A percentile compares a stretch with the other conserved stretches of the same genome.
Evolutionary conservation across 2,329 filamentous ascomycete genomes (phyloP).

Genomic region (Monilinia aucupariae): DNA sequence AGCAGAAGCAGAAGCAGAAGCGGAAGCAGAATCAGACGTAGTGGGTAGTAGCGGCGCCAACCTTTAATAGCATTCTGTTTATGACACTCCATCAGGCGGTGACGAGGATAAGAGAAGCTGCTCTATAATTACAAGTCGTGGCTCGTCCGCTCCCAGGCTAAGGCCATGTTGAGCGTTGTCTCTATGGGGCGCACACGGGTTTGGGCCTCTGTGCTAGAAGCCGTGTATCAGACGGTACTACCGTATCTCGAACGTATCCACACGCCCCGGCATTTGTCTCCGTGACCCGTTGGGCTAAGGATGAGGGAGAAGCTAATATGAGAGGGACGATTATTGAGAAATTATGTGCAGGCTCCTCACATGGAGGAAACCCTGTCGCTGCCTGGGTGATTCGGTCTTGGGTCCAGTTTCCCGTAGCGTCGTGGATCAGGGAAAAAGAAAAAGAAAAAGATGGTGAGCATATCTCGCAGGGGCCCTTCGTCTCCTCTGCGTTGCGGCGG

Average conservation of each 20-base stretch:
- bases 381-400: slow-evolving; percentile 6
- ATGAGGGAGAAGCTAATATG: not conserved
- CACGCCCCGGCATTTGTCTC: slow-evolving; percentile 25
- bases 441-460: slow-evolving; percentile 2
- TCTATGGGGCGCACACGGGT: slow-evolving; percentile 14
- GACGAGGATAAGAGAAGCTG: slow-evolving; percentile 14
- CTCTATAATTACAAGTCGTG: slow-evolving; percentile 15
- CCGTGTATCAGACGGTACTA: slow-evolving; percentile 25
- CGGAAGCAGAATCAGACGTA: slow-evolving; percentile 2
- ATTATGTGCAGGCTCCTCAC: slow-evolving; percentile 19
- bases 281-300: slow-evolving; percentile 23
- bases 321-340: slow-evolving; percentile 11
- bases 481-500: slow-evolving; percentile 6
- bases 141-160: slow-evolving; percentile 17
- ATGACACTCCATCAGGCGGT: slow-evolving; percentile 3
- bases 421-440: slow-evolving; percentile 13
- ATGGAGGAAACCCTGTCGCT: slow-evolving; percentile 18
- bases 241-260: slow-evolving; percentile 11
- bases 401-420: not conserved
- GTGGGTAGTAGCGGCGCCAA: slow-evolving; percentile 7
- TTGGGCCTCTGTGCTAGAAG: slow-evolving; percentile 16
- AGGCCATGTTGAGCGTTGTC: slow-evolving; percentile 17
- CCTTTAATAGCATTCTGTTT: slow-evolving; percentile 15
- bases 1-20: too few relatives aligned
- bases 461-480: slow-evolving; percentile 8